Evolutionary conservation across 2,329 filamentous ascomycete genomes (phyloP), one percentile per base, ranked within the genome.

Genomic region (Fusarium chaquense): DNA sequence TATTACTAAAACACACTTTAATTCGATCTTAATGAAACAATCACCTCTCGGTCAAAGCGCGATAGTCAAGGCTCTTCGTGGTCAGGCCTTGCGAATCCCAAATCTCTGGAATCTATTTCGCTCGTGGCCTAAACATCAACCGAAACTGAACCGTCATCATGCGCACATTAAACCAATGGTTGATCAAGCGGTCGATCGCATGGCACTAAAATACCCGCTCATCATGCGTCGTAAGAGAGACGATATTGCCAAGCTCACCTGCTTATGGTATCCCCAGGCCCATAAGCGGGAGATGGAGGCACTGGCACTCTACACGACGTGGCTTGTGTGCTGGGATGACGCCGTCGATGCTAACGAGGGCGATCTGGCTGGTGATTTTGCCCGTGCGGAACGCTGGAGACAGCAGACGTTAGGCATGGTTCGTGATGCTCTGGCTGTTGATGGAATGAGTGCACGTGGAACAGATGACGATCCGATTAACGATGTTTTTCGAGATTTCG

Each of bases 311-410:
- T 78, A 71, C 41, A 69, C 65, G 20, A 63, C 72, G 35, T 79
- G 78, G 78, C 43, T 79, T 18, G 64, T 79, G 18, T 76, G 75
- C 56, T 79, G 78, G 78, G 77, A 79, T 24, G 78, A 79, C 41
- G 70, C 70, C 18, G 71, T 78, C 13, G 78, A 79, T 54, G 67
- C 72, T 18, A 71, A 72, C 43, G 75, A 77, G 65, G 67, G 70
- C 18, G 74, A 75, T 32, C 50, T 79, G 49, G 72, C 73, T 44
- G 62, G 45, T 7, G 72, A 79, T 46, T 74, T 76, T 36, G 57
- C 56, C 7, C 41, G 52, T 2, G 77, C 76, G 9, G 71, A 78
- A 47, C 52, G 43, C 5, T 76, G 71, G 73, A 73, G 77, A 40
- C 28, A 24, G 6, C 61, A 58, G 49, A 77, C 77, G 6, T 56